A percentile compares a stretch with the other conserved stretches of the same genome.
Evolutionary conservation across 2,329 filamentous ascomycete genomes (phyloP).

Genomic region (Aspergillus pseudoterreus): DNA sequence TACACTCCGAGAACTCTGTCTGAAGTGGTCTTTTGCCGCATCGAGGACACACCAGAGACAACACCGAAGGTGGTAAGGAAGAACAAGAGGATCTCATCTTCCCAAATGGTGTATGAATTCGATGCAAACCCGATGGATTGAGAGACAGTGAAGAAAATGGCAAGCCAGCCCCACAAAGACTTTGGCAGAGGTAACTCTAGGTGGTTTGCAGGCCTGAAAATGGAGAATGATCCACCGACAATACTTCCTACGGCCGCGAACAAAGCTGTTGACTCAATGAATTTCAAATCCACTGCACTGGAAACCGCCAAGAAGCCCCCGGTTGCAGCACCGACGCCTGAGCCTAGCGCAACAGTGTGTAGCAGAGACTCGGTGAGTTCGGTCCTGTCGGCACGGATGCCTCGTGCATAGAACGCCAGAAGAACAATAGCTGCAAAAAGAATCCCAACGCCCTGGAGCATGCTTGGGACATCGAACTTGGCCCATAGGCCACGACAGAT

Average conservation of each 20-base stretch:
- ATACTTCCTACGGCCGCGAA: constrained; percentile 45
- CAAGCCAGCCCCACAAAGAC: constrained; percentile 86
- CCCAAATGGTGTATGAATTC: constrained; percentile 98
- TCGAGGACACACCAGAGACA: constrained; percentile 68
- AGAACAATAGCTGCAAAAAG: constrained; percentile 65
- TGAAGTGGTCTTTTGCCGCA: constrained; percentile 63
- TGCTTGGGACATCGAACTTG: constrained; percentile 81
- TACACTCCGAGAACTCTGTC: constrained; percentile 76
- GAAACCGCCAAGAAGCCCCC: constrained; percentile 22
- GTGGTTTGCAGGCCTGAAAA: constrained; percentile 36
- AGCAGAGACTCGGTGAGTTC: constrained; percentile 54
- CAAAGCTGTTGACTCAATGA: constrained; percentile 34
- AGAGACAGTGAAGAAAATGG: constrained; percentile 73
- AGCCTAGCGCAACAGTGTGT: constrained; percentile 48
- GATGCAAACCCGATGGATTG: constrained; percentile 94
- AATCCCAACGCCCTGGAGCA: constrained; percentile 73
- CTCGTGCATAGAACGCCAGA: constrained; percentile 69
- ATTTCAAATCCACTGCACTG: constrained; percentile 25
- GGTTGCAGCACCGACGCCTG: constrained; percentile 38
- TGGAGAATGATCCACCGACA: constrained; percentile 37
- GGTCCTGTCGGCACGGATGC: constrained; percentile 51
- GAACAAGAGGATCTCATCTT: constrained; percentile 90
- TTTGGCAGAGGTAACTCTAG: constrained; percentile 59
- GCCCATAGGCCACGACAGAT: constrained; percentile 87
- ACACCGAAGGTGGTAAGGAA: constrained; percentile 86